Evolutionary conservation across 2,329 filamentous ascomycete species (phyloP).

Genomic region (Aspergillus neoniger): DNA sequence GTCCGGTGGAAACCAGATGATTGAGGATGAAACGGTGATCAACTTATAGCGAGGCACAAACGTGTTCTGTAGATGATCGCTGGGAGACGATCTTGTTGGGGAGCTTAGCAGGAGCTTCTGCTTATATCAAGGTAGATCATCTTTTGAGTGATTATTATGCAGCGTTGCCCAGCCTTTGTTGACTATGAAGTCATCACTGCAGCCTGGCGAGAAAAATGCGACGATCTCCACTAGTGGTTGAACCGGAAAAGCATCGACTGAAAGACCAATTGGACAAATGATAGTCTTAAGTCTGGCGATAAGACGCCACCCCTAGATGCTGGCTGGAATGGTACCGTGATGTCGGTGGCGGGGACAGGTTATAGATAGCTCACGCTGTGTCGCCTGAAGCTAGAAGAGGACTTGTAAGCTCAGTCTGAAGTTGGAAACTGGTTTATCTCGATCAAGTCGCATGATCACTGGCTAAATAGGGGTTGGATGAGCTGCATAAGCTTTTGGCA

Average conservation of each 20-base stretch:
- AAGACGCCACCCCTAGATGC: neutral
- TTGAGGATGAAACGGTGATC: conserved; percentile 1
- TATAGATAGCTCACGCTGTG: neutral
- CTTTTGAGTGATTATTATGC: neutral
- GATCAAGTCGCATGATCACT: neutral
- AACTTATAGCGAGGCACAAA: neutral
- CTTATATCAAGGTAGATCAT: neutral
- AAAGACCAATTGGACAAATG: neutral
- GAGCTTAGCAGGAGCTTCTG: too few species aligned
- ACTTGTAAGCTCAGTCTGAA: neutral
- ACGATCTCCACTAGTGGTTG: neutral
- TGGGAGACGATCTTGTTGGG: too few species aligned
- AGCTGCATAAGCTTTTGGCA: neutral
- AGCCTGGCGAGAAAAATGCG: neutral
- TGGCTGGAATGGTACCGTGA: neutral
- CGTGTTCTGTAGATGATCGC: neutral
- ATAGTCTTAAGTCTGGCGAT: neutral
- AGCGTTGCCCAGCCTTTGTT: neutral
- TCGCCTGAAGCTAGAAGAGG: neutral
- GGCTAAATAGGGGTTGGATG: neutral
- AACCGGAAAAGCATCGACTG: neutral
- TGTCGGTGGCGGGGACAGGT: conserved; percentile 8
- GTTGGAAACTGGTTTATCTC: neutral
- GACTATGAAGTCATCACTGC: neutral
- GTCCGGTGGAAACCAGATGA: neutral